These are phyloP conservation scores for Purshia tridentata DNA, from an alignment of 306 rosid species.

Conservation along the genomic window DNA sequence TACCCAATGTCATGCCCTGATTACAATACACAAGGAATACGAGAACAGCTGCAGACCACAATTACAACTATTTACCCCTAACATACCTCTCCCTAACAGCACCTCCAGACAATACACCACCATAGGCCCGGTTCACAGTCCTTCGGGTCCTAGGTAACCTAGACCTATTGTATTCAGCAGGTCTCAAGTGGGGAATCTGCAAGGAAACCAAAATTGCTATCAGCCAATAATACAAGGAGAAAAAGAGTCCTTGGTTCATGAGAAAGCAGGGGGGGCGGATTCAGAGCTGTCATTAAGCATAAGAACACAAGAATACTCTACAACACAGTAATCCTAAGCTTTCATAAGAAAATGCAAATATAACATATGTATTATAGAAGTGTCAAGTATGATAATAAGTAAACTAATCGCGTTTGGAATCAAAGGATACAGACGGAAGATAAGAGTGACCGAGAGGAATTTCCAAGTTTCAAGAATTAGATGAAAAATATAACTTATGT, in stretches of 20 bases:
- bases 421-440: too few relatives aligned
- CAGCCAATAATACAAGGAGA: neutral
- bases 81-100: slow-evolving; percentile 83
- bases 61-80: neutral
- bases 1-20: neutral
- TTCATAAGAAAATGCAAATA: too few relatives aligned
- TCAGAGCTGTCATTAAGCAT: neutral
- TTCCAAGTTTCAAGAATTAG: too few relatives aligned
- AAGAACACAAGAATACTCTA: too few relatives aligned
- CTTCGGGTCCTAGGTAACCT: slow-evolving; percentile 76
- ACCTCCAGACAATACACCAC: slow-evolving; percentile 80
- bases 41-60: neutral
- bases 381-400: too few relatives aligned
- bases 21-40: neutral
- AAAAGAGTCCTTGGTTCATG: neutral
- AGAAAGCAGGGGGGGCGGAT: neutral
- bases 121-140: slow-evolving; percentile 79
- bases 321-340: too few relatives aligned
- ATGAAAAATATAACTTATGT: too few relatives aligned
- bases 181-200: slow-evolving; percentile 91
- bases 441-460: too few relatives aligned
- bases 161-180: slow-evolving; percentile 79
- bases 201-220: neutral
- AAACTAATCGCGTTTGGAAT: too few relatives aligned
- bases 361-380: too few relatives aligned